A percentile compares a stretch with the other conserved stretches of the same genome.
These are phyloP conservation scores for Daldinia childiae DNA, from an alignment of 495 filamentous ascomycete species.

Conservation along the genomic window DNA sequence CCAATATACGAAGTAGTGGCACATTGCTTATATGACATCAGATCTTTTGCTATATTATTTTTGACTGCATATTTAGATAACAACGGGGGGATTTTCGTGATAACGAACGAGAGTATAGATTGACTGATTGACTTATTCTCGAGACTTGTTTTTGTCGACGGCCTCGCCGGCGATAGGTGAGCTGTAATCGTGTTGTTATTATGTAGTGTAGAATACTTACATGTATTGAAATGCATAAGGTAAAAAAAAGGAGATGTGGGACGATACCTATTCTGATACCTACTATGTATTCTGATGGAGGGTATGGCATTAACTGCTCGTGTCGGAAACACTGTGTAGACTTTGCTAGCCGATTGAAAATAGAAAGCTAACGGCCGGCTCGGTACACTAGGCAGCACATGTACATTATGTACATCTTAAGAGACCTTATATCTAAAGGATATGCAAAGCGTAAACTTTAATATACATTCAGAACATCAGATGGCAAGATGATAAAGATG, in stretches of 20 bases:
- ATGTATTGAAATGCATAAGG: background rate
- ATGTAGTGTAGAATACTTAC: too few relatives aligned
- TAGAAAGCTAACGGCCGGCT: background rate
- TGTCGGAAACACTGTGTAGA: background rate
- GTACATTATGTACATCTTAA: background rate
- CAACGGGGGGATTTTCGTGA: too few relatives aligned
- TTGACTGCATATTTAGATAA: too few relatives aligned
- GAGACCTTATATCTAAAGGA: background rate
- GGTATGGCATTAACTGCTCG: background rate
- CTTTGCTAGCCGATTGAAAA: background rate
- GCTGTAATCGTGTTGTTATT: too few relatives aligned
- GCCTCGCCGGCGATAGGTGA: too few relatives aligned
- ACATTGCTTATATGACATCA: too few relatives aligned
- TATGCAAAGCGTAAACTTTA: background rate
- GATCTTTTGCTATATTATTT: too few relatives aligned
- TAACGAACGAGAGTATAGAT: too few relatives aligned
- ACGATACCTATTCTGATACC: background rate
- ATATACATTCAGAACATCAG: slow-evolving; percentile 7
- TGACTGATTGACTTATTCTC: too few relatives aligned
- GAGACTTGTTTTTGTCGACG: too few relatives aligned
- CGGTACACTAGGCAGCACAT: background rate
- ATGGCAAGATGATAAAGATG: slow-evolving; percentile 24
- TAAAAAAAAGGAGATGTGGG: background rate
- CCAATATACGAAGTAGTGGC: too few relatives aligned
- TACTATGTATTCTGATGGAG: slow-evolving; percentile 1